Evolutionary conservation across 1,284 basidiomycete species (phyloP), one percentile per base, ranked within the genome.

Genomic region (Mrakiaceae sp.): DNA sequence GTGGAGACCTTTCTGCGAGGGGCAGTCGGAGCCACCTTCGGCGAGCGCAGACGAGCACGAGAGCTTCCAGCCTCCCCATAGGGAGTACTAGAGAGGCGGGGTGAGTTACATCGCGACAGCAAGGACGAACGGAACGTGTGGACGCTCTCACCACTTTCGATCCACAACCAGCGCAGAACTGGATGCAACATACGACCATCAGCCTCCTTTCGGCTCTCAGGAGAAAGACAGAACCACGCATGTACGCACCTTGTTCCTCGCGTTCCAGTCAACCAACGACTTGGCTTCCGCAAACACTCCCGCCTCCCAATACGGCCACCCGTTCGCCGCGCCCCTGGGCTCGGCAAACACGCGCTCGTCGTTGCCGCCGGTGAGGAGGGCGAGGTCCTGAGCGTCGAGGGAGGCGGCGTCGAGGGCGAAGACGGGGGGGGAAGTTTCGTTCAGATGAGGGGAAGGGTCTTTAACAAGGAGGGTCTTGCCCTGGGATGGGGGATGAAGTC

Each of bases 31-130:
- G n/a, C 47, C 44, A 27, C 64, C 64, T 5, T 70, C 69, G 7
- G 71, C 59, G 14, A 75, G 74, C 9, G 89, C 77, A 0, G 87
- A 82, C 2, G 82, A 78, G 74, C 95, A 98, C 6, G 82, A 81
- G 4, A 93, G 78, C 77, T 98, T 98, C 91, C 93, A 98, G 0
- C 95, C 95, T 4, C 85, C 91, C 93, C 94, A 98, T 68, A 91
- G 81, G 0, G 90, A 88, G 73, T 93, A 90, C 0, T 87, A 47
- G 14, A 16, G 42, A 44, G 7, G 8, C 27, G 14, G 10, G 54
- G 52, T 50, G 2, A 54, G 47, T 50, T 39, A 1, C 2, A n/a
- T 11, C 3, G 8, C 27, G 27, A 2, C 27, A 27, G 27, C 27
- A 27, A 27, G 27, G 27, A 27, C 27, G 27, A 27, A 27, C 2